phyloP scores from a whole-genome alignment of 2,329 filamentous ascomycete species.

The Botrytis elliptica region DNA sequence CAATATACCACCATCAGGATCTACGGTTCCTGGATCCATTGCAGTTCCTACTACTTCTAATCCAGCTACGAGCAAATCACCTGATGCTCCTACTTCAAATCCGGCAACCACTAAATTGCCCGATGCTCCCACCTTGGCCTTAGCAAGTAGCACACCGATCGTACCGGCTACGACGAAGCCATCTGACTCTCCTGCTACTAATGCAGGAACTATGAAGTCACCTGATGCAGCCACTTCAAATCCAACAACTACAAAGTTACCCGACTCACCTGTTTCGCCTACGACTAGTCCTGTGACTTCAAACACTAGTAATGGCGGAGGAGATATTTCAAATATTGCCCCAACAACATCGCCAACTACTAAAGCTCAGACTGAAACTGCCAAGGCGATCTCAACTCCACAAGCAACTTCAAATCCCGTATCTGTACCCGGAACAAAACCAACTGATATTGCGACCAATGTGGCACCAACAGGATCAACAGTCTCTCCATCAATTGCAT shows the following conservation, averaged over 20 bases:
- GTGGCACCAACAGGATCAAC: background rate
- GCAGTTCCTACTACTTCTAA: background rate
- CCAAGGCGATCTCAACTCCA: background rate
- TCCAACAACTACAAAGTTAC: background rate
- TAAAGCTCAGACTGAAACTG: constrained; percentile 1
- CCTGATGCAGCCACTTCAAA: background rate
- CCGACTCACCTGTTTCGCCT: background rate
- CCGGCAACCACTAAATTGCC: background rate
- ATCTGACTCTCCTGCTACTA: background rate
- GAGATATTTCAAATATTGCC: background rate
- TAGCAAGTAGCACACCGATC: background rate
- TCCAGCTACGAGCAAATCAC: background rate
- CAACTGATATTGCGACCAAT: background rate
- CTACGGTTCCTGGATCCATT: background rate
- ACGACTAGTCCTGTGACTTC: background rate
- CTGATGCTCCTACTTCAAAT: background rate
- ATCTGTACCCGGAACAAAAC: background rate
- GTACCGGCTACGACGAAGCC: background rate
- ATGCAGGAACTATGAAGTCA: background rate
- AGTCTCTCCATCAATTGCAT: background rate
- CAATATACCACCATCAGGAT: background rate
- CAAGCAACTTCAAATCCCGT: constrained; percentile 1
- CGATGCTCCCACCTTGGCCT: background rate
- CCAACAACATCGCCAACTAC: background rate
- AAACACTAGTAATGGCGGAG: background rate